These are phyloP conservation scores for Inonotus hispidus DNA, from an alignment of 1,284 basidiomycete species.

Conservation along the genomic window DNA sequence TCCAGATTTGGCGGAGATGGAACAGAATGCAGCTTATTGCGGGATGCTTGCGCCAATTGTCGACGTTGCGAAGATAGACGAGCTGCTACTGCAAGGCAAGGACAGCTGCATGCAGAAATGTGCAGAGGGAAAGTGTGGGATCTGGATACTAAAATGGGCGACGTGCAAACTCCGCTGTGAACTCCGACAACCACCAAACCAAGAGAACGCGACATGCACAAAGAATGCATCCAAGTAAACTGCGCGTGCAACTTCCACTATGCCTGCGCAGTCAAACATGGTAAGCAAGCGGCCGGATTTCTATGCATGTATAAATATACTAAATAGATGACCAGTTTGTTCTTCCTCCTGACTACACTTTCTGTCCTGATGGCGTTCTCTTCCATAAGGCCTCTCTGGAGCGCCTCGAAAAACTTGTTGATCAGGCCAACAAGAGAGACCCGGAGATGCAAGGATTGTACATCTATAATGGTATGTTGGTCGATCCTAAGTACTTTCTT, in stretches of 20 bases:
- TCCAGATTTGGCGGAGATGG: neutral
- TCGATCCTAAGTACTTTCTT: neutral
- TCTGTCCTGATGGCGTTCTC: constrained; percentile 28
- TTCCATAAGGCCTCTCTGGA: constrained; percentile 30
- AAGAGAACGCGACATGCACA: neutral
- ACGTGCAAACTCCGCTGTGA: constrained; percentile 1
- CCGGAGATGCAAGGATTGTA: constrained; percentile 36
- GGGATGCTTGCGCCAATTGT: neutral
- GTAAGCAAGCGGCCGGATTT: neutral
- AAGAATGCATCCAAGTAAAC: neutral
- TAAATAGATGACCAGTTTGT: neutral
- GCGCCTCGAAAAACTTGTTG: constrained; percentile 27
- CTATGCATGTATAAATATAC: neutral
- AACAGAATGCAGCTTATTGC: neutral
- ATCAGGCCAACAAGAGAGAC: constrained; percentile 32
- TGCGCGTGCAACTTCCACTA: neutral
- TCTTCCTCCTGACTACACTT: constrained; percentile 26
- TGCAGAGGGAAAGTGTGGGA: neutral
- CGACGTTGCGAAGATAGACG: neutral
- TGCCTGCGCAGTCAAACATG: neutral
- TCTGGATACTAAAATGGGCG: neutral
- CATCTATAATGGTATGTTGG: constrained; percentile 34
- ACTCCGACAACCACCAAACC: neutral
- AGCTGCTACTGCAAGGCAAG: too few relatives aligned
- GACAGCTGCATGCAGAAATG: too few relatives aligned